These are phyloP conservation scores for Orychophragmus violaceus DNA, from an alignment of 345 rosid species.

Conservation along the genomic window DNA sequence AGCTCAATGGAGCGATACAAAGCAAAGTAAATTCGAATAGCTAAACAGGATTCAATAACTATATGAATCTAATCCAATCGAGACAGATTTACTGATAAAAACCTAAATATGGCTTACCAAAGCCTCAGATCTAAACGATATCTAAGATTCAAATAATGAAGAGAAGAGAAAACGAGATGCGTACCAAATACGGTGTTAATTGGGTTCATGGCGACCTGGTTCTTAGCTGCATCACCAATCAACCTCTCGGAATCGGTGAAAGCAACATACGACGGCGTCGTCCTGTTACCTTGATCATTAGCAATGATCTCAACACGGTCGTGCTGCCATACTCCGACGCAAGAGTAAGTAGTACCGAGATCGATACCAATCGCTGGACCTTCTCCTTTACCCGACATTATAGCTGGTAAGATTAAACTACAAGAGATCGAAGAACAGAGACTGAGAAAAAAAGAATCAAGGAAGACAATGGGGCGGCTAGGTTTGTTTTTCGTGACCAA, in stretches of 20 bases:
- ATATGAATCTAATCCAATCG: not conserved
- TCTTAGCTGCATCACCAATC: constrained; percentile 78
- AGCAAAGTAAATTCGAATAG: not conserved
- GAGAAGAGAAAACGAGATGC: not conserved
- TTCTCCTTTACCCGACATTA: constrained; percentile 72
- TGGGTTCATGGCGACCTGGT: constrained; percentile 80
- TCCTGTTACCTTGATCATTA: constrained; percentile 70
- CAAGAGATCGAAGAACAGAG: not conserved
- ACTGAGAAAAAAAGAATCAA: not conserved
- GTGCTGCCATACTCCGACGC: constrained; percentile 80
- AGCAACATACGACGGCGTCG: constrained; percentile 63
- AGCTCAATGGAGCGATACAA: not conserved
- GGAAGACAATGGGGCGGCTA: constrained; percentile 10
- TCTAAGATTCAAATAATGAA: not conserved
- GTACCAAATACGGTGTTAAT: constrained; percentile 64
- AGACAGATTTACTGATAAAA: not conserved
- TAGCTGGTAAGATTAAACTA: not conserved
- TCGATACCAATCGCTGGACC: constrained; percentile 78
- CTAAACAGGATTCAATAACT: not conserved
- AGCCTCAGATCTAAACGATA: constrained; percentile 22
- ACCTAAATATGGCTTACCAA: not conserved
- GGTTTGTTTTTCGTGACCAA: constrained; percentile 17
- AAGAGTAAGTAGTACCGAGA: constrained; percentile 67
- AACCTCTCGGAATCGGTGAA: constrained; percentile 66
- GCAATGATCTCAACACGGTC: constrained; percentile 78